Evolutionary conservation across 2,329 filamentous ascomycete genomes (phyloP).

Genomic region (Lachnellula arida): DNA sequence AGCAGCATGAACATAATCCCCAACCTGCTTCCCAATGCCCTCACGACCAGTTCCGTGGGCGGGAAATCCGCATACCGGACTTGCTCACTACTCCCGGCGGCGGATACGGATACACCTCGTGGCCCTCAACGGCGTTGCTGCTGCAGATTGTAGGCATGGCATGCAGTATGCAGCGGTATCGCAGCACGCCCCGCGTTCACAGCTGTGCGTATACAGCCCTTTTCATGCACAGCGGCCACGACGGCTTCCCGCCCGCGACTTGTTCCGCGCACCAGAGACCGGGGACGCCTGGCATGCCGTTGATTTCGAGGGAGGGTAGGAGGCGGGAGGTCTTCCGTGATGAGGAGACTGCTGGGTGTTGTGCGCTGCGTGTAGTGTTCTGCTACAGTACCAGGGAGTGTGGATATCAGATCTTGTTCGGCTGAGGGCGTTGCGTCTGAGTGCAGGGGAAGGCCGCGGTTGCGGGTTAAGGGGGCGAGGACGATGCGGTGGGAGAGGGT

Average conservation of each 20-base stretch:
- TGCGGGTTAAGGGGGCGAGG: slow-evolving; percentile 53
- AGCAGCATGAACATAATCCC: slow-evolving; percentile 39
- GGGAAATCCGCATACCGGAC: slow-evolving; percentile 39
- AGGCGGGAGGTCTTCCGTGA: slow-evolving; percentile 51
- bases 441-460: slow-evolving; percentile 42
- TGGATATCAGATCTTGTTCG: slow-evolving; percentile 45
- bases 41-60: slow-evolving; percentile 33
- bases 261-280: slow-evolving; percentile 50
- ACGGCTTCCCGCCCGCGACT: slow-evolving; percentile 49
- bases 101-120: slow-evolving; percentile 38
- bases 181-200: slow-evolving; percentile 51
- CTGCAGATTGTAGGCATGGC: slow-evolving; percentile 35
- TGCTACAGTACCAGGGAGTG: slow-evolving; percentile 37
- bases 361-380: slow-evolving; percentile 49
- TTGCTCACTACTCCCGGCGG: slow-evolving; percentile 34
- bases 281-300: slow-evolving; percentile 47
- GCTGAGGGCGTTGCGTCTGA: slow-evolving; percentile 40
- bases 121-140: slow-evolving; percentile 40
- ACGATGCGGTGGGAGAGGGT: slow-evolving; percentile 46
- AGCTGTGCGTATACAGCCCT: slow-evolving; percentile 56
- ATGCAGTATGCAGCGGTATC: slow-evolving; percentile 36
- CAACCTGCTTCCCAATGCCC: slow-evolving; percentile 33
- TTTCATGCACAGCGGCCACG: slow-evolving; percentile 53
- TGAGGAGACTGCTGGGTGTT: slow-evolving; percentile 46
- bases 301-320: slow-evolving; percentile 36